Conservation (phyloP, 169 alveolate genomes). For the Babesia gibsoni region DNA sequence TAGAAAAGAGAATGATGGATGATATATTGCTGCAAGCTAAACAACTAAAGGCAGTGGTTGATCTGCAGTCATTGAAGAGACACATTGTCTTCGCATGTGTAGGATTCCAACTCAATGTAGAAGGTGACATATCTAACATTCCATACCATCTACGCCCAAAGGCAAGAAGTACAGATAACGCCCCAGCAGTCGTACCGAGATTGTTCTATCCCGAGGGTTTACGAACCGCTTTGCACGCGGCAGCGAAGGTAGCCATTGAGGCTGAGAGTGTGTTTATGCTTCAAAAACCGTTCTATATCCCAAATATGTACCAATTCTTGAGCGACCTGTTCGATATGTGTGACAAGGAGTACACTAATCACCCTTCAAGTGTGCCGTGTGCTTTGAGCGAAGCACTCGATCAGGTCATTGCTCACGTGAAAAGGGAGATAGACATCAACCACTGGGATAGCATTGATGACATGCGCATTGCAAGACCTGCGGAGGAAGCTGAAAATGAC, state of each 20-base stretch:
- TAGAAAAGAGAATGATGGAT: slow-evolving; percentile 8
- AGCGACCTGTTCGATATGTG: background rate
- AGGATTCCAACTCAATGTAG: slow-evolving; percentile 35
- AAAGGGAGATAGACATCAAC: background rate
- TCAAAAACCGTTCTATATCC: slow-evolving; percentile 8
- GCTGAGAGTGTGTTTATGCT: background rate
- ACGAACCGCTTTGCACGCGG: background rate
- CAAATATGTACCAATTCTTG: background rate
- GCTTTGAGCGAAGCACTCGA: background rate
- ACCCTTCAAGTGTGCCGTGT: background rate
- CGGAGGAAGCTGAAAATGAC: background rate
- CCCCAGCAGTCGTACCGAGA: background rate
- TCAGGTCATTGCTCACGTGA: background rate
- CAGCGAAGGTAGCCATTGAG: background rate
- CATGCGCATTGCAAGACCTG: background rate
- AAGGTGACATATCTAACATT: too few relatives aligned
- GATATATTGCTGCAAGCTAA: slow-evolving; percentile 16
- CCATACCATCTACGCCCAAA: too few relatives aligned
- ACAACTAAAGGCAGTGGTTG: background rate
- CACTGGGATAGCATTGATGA: slow-evolving; percentile 10
- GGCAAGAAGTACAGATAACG: too few relatives aligned
- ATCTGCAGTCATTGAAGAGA: background rate
- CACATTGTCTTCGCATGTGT: slow-evolving; percentile 39
- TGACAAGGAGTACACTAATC: too few relatives aligned
- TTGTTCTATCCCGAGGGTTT: slow-evolving; percentile 5